phyloP scores from a whole-genome alignment of 2,329 filamentous ascomycete species.

The Podosphaera aphanis region DNA sequence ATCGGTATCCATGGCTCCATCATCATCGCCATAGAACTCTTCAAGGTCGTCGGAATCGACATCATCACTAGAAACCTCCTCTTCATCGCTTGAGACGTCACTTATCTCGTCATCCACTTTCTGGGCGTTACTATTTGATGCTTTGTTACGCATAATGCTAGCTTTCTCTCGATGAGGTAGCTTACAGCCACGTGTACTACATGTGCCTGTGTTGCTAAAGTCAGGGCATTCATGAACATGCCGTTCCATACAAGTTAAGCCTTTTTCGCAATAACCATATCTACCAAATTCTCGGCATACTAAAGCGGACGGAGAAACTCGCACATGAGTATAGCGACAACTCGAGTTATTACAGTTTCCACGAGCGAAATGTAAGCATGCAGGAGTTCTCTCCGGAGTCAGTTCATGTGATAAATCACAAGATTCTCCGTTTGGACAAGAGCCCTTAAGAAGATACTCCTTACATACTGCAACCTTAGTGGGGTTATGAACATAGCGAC shows the following conservation, averaged over 20 bases:
- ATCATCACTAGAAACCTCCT: slow-evolving; percentile 49
- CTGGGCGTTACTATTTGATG: slow-evolving; percentile 19
- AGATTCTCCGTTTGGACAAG: slow-evolving; percentile 50
- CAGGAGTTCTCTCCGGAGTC: slow-evolving; percentile 60
- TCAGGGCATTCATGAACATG: slow-evolving; percentile 89
- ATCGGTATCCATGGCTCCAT: slow-evolving; percentile 26
- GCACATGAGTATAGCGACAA: slow-evolving; percentile 72
- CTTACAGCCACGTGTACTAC: slow-evolving; percentile 60
- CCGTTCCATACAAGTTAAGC: slow-evolving; percentile 50
- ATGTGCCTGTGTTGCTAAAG: slow-evolving; percentile 74
- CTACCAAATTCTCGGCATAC: slow-evolving; percentile 71
- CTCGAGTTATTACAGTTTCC: slow-evolving; percentile 71
- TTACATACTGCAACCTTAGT: slow-evolving; percentile 79
- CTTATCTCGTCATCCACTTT: slow-evolving; percentile 29
- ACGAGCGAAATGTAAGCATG: slow-evolving; percentile 73
- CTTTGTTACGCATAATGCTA: slow-evolving; percentile 47
- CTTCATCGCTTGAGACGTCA: slow-evolving; percentile 61
- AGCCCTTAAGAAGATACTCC: slow-evolving; percentile 56
- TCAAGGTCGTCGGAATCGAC: slow-evolving; percentile 55
- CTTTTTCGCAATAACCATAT: slow-evolving; percentile 73
- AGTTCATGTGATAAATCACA: slow-evolving; percentile 85
- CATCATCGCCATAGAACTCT: slow-evolving; percentile 35
- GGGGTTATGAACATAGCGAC: slow-evolving; percentile 64
- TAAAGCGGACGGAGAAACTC: slow-evolving; percentile 49
- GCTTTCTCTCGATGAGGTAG: slow-evolving; percentile 74